These are phyloP conservation scores for Candida maris DNA, from an alignment of 805 yeast species.

Conservation along the genomic window DNA sequence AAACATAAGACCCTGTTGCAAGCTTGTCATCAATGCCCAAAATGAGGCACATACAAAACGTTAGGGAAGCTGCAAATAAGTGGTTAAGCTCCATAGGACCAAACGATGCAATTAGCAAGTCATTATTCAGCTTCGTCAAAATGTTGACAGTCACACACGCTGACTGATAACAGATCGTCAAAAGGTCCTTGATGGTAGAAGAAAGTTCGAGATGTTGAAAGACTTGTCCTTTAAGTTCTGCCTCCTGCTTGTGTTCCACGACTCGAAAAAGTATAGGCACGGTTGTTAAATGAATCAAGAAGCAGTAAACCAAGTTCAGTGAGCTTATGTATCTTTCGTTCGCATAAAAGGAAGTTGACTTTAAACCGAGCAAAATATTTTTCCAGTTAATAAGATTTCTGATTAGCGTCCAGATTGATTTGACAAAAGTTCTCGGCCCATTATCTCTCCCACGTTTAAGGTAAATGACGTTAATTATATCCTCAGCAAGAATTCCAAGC, in stretches of 20 bases:
- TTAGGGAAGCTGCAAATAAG: conserved; percentile 4
- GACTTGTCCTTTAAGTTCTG: not conserved
- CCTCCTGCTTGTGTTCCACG: conserved; percentile 2
- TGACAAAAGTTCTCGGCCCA: conserved; percentile 1
- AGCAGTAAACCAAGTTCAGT: conserved; percentile 3
- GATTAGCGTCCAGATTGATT: conserved; percentile 5
- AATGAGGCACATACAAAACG: conserved; percentile 5
- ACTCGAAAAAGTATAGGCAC: conserved; percentile 5
- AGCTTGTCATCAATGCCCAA: conserved; percentile 1
- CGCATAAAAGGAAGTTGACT: not conserved
- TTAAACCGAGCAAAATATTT: not conserved
- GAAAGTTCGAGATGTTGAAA: conserved; percentile 1
- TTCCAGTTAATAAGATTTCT: conserved; percentile 3
- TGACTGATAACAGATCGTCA: conserved; percentile 4
- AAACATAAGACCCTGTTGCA: not conserved
- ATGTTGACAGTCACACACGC: conserved; percentile 6
- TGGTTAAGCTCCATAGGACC: conserved; percentile 7
- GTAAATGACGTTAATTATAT: conserved; percentile 5
- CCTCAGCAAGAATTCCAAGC: conserved; percentile 3
- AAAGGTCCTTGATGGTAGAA: not conserved
- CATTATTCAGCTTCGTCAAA: conserved; percentile 1
- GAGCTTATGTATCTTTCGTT: conserved; percentile 1
- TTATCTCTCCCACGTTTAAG: conserved; percentile 2
- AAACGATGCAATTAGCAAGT: conserved; percentile 2
- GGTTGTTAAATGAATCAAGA: conserved; percentile 4